Percentiles rank a stretch among this genome's conserved stretches.
Conservation (phyloP, 2,329 filamentous ascomycete genomes). For the Verticillium zaregamsianum region DNA sequence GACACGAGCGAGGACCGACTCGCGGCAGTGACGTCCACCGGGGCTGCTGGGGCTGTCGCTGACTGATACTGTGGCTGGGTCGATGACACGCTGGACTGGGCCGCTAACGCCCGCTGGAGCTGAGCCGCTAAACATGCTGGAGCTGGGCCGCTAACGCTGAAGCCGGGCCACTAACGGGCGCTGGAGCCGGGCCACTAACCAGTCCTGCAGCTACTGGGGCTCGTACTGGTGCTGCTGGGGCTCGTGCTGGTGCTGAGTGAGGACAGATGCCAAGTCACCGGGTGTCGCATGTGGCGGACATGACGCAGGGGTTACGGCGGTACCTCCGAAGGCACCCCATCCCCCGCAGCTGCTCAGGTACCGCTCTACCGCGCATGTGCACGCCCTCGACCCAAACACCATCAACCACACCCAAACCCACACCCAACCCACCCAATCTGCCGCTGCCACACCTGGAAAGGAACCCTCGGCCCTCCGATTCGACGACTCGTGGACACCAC, state of each 20-base stretch:
- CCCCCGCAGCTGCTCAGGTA: not conserved
- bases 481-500: not conserved
- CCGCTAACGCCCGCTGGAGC: not conserved
- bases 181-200: no score
- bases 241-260: not conserved
- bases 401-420: not conserved
- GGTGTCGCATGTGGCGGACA: not conserved
- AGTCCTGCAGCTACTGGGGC: no score
- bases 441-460: not conserved
- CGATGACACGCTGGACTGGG: no score
- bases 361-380: not conserved
- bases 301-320: not conserved
- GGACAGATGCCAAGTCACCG: not conserved
- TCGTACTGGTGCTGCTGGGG: no score
- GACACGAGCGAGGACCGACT: not conserved
- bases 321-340: not conserved
- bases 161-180: not conserved
- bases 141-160: not conserved
- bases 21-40: not conserved
- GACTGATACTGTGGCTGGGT: no score
- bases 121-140: not conserved
- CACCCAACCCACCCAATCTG: not conserved
- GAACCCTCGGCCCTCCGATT: not conserved
- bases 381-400: not conserved
- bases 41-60: no score